Base-by-base conservation (phyloP, 208 protist genomes). In the Trypanosoma rangeli region DNA sequence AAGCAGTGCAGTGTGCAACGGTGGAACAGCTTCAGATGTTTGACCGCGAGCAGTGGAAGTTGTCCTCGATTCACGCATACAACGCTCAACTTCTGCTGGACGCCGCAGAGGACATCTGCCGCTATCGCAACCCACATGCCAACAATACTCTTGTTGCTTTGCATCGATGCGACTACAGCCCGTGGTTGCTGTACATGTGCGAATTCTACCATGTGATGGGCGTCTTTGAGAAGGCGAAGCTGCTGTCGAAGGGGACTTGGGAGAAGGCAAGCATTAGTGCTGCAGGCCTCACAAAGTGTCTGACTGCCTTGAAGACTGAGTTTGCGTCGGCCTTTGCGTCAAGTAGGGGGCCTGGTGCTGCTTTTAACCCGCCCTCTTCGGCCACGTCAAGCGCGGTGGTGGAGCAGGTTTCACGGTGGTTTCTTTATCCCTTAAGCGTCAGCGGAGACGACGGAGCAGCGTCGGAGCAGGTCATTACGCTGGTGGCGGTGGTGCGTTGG, bases 201-300 rank as follows among this genome's bases (percentile, higher is more conserved):
- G 85, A 90, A 63, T 81, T 80, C 26, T 83, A 84, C 28, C 78
- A 84, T 67, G 74, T 90, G 5, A 74, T 90, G 63, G 73, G 76
- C 10, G 26, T 85, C 18, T 73, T 90, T 26, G 67, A 85, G 44
- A 68, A 78, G 50, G 49, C 62, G n/a, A 85, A 85, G 33, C 46
- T 72, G 18, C 54, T 87, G 42, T 5, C 10, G 20, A 22, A n/a
- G 5, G 44, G 22, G 35, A 35, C 12, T 31, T 70, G 65, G 65
- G 54, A 62, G 42, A 42, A 46, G 1, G n/a, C 59, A 39, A 12
- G 39, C 18, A 15, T 70, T 18, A 62, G 29, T 42, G 20, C 57
- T 7, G n/a, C 60, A 61, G 22, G 53, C 13, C 22, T 70, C 22
- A 39, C 26, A 48, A 70, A 60, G 24, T 70, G 65, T 35, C n/a